These are phyloP conservation scores for Tylopilus sp. DNA, from an alignment of 768 basidiomycete genomes.

Conservation along the genomic window DNA sequence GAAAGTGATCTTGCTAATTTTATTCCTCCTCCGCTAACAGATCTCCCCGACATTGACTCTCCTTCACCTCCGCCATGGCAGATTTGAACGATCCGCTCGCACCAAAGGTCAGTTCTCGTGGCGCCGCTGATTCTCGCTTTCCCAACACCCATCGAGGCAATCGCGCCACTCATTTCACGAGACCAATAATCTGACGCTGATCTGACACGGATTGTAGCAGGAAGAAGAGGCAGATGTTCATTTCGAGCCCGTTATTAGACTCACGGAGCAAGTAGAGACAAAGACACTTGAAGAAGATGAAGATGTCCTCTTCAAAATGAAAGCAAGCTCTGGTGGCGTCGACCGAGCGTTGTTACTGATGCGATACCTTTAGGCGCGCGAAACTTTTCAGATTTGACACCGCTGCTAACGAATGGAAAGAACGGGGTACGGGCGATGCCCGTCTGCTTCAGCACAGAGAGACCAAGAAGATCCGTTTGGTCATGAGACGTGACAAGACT, in stretches of 20 bases:
- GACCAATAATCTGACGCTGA: constrained; percentile 21
- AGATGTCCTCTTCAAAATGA: constrained; percentile 94
- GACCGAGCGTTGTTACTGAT: constrained; percentile 3
- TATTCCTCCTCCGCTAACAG: constrained; percentile 16
- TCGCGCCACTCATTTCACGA: constrained; percentile 29
- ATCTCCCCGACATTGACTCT: constrained; percentile 6
- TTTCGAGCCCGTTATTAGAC: constrained; percentile 95
- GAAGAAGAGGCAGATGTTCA: constrained; percentile 85
- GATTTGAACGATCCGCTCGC: constrained; percentile 62
- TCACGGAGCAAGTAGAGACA: constrained; percentile 92
- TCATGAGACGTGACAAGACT: constrained; percentile 99
- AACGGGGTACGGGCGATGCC: constrained; percentile 94
- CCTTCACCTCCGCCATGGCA: constrained; percentile 42
- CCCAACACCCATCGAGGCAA: constrained; percentile 21
- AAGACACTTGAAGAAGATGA: constrained; percentile 97
- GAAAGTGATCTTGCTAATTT: constrained; percentile 25
- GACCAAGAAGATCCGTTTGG: constrained; percentile 88
- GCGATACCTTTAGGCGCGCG: constrained; percentile 66
- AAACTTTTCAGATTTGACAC: constrained; percentile 96
- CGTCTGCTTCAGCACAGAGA: constrained; percentile 87
- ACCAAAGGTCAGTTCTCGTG: constrained; percentile 55
- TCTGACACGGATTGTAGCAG: constrained; percentile 30
- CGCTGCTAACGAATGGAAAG: constrained; percentile 88
- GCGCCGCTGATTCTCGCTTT: not conserved
- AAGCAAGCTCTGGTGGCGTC: constrained; percentile 30